phyloP scores from a whole-genome alignment of 1,139 yeast species.

The Yamadazyma membranifaciens region DNA sequence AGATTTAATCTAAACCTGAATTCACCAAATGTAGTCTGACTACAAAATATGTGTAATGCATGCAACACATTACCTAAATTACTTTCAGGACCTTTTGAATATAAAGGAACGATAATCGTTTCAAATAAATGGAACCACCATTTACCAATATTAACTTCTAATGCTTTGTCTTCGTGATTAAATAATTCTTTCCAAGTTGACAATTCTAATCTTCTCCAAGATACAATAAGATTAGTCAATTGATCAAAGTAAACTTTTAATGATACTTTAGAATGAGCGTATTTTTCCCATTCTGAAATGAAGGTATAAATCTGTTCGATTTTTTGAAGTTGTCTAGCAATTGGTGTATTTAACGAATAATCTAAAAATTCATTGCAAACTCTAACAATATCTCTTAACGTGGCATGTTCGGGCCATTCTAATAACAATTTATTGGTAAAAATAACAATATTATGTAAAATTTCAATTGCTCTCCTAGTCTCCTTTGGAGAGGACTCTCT shows the following conservation, averaged over 20 bases:
- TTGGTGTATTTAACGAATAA: slow-evolving; percentile 65
- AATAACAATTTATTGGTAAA: slow-evolving; percentile 49
- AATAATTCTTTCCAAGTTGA: slow-evolving; percentile 83
- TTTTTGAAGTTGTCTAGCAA: slow-evolving; percentile 76
- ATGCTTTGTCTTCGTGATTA: slow-evolving; percentile 55
- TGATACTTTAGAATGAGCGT: slow-evolving; percentile 79
- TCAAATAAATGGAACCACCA: slow-evolving; percentile 96
- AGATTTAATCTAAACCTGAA: slow-evolving; percentile 56
- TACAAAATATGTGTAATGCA: slow-evolving; percentile 74
- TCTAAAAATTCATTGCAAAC: slow-evolving; percentile 67
- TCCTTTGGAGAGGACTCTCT: slow-evolving; percentile 63
- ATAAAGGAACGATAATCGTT: slow-evolving; percentile 54
- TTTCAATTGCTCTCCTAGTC: slow-evolving; percentile 53
- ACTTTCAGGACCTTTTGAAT: slow-evolving; percentile 23
- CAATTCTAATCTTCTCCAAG: slow-evolving; percentile 89
- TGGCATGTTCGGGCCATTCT: slow-evolving; percentile 96
- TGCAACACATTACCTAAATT: slow-evolving; percentile 46
- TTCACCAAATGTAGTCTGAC: slow-evolving; percentile 77
- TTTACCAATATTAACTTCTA: slow-evolving; percentile 57
- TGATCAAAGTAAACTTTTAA: slow-evolving; percentile 54
- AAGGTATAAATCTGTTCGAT: slow-evolving; percentile 83
- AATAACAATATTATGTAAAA: slow-evolving; percentile 49
- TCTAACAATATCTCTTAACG: slow-evolving; percentile 64
- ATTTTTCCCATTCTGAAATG: slow-evolving; percentile 90
- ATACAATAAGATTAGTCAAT: slow-evolving; percentile 67